Base-by-base conservation (phyloP, 2,329 filamentous ascomycete species). In the Aspergillus sp. region DNA sequence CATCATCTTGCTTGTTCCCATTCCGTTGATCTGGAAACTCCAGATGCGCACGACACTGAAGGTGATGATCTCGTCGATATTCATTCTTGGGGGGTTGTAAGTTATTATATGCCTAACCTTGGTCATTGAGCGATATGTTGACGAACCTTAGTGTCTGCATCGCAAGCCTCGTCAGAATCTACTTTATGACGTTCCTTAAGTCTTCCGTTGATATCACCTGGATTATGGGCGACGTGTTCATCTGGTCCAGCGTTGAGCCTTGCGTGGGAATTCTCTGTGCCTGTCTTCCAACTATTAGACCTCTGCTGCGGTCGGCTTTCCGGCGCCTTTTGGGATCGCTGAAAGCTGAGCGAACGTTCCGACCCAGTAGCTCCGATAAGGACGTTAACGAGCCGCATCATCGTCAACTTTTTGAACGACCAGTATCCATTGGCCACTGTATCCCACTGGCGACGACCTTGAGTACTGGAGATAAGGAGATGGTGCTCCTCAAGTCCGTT, bases 211-310 rank as follows among this genome's bases (percentile, higher is more conserved):
- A 66, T 42, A 58, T 65, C 22, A 66, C 65, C 18, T 66, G 63
- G 63, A 54, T 61, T 2, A 62, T 65, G 10, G 65, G 63, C 11
- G 60, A 65, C 36, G 65, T 57, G 0, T 62, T 65, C 39, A 66
- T 67, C 45, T 66, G 65, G 64, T 64, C 65, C 39, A 66, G 56
- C 42, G 62, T 68, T 42, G 65, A 68, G 22, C 64, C 65, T n/a
- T 65, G 62, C 49, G 62, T 67, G 18, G 65, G 64, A 2, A 65
- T 67, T 6, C 60, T 68, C 42, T 60, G 66, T 29, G 65, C 66
- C 6, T 67, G 65, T 46, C 59, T 67, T 10, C 65, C 65, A 1
- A 63, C 63, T 2, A 52, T 68, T 0, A 57, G 59, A 12, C 65
- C 61, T 1, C 58, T 65, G 3, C 52, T 67, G 16, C 63, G 36